Percentiles rank a stretch among this genome's conserved stretches.
These are phyloP conservation scores for Xerocomellus chrysenteron DNA, from an alignment of 768 basidiomycete genomes.

Conservation along the genomic window DNA sequence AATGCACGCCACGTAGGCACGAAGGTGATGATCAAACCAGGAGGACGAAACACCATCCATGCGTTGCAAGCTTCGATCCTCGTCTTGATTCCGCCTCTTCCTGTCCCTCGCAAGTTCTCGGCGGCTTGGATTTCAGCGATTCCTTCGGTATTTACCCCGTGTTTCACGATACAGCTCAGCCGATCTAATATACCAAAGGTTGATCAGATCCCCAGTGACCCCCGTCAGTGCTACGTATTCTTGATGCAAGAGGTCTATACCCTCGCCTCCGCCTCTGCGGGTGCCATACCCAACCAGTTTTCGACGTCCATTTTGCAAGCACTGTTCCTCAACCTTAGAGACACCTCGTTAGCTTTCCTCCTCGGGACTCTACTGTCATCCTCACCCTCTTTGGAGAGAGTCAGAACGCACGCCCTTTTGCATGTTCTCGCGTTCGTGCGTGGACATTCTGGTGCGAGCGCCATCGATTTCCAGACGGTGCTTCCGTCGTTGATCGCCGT, in stretches of 20 bases:
- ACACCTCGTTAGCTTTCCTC: slow-evolving; percentile 78
- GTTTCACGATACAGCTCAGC: background rate
- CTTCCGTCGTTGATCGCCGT: slow-evolving; percentile 68
- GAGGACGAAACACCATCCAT: slow-evolving; percentile 50
- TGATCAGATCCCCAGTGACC: slow-evolving; percentile 10
- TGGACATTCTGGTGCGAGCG: slow-evolving; percentile 57
- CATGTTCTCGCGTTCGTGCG: slow-evolving; percentile 81
- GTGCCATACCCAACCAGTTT: slow-evolving; percentile 41
- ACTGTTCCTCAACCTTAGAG: slow-evolving; percentile 66
- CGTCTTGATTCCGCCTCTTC: slow-evolving; percentile 47
- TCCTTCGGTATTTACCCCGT: slow-evolving; percentile 32
- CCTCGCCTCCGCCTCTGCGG: slow-evolving; percentile 57
- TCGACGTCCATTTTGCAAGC: slow-evolving; percentile 57
- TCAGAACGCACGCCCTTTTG: slow-evolving; percentile 57
- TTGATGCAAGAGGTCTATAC: slow-evolving; percentile 66
- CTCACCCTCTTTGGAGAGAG: slow-evolving; percentile 28
- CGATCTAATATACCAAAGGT: slow-evolving; percentile 15
- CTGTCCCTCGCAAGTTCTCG: slow-evolving; percentile 39
- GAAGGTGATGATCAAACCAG: slow-evolving; percentile 58
- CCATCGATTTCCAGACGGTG: slow-evolving; percentile 78
- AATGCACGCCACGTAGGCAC: slow-evolving; percentile 45
- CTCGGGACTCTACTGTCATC: slow-evolving; percentile 63
- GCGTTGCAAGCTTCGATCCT: slow-evolving; percentile 62
- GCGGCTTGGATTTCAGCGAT: slow-evolving; percentile 49
- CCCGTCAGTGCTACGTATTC: slow-evolving; percentile 47